Conservation (phyloP, 1,284 basidiomycete species). For the Heterobasidion irregulare region DNA sequence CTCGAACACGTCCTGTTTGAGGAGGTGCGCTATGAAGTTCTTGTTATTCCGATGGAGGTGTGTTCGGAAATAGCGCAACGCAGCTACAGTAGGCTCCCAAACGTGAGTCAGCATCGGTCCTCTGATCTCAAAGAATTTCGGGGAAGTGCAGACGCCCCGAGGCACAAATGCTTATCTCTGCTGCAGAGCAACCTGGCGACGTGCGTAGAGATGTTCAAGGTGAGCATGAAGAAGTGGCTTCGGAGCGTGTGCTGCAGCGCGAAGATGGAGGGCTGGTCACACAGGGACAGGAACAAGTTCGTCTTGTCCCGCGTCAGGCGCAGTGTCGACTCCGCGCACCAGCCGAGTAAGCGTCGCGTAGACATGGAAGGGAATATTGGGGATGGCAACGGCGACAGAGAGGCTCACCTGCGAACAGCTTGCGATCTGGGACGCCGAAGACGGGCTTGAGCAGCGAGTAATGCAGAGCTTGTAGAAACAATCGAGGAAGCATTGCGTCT, state of each 20-base stretch:
- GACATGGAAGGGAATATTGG: background rate
- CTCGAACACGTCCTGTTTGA: slow-evolving; percentile 79
- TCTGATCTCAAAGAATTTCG: background rate
- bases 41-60: slow-evolving; percentile 82
- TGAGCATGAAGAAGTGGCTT: slow-evolving; percentile 85
- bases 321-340: too few species aligned
- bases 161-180: slow-evolving; percentile 85
- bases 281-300: too few species aligned
- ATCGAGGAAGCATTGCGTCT: slow-evolving; percentile 81
- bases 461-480: slow-evolving; percentile 87
- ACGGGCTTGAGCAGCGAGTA: slow-evolving; percentile 75
- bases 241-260: slow-evolving; percentile 84
- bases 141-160: slow-evolving; percentile 41
- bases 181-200: slow-evolving; percentile 75
- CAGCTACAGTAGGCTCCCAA: slow-evolving; percentile 39
- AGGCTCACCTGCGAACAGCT: slow-evolving; percentile 46
- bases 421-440: slow-evolving; percentile 69
- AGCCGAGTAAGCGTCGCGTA: background rate
- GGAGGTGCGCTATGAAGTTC: slow-evolving; percentile 79
- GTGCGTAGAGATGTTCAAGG: slow-evolving; percentile 64
- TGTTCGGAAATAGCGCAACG: slow-evolving; percentile 87
- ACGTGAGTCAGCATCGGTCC: background rate
- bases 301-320: too few species aligned
- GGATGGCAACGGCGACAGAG: background rate
- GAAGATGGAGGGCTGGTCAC: slow-evolving; percentile 88